Evolutionary conservation across 345 rosid genomes (phyloP).

Genomic region (Syzygium grande): DNA sequence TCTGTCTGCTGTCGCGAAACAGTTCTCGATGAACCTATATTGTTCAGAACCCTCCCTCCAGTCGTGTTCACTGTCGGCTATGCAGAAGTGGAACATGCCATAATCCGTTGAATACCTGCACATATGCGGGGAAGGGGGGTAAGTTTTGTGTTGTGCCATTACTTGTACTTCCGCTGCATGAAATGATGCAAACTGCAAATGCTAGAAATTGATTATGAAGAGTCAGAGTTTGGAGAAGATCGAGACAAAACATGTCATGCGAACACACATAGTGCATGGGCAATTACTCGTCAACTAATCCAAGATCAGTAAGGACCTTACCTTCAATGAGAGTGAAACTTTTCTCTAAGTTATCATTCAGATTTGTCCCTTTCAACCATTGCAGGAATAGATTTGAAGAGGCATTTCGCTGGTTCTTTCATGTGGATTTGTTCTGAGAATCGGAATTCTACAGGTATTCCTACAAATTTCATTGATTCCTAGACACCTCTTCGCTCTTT

Average conservation of each 20-base stretch:
- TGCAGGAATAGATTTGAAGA: neutral
- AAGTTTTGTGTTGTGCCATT: neutral
- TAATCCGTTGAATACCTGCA: constrained; percentile 63
- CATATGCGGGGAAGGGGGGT: neutral
- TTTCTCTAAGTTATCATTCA: constrained; percentile 15
- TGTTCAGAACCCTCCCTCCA: constrained; percentile 82
- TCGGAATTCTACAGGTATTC: neutral
- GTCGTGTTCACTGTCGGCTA: constrained; percentile 70
- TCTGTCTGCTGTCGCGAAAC: constrained; percentile 64
- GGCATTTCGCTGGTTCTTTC: neutral
- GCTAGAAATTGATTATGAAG: neutral
- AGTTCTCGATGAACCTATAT: constrained; percentile 49
- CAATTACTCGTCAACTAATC: constrained; percentile 22
- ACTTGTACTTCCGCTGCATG: neutral
- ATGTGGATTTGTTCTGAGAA: neutral
- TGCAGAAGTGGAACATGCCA: constrained; percentile 73
- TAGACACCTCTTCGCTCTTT: neutral
- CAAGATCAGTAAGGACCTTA: constrained; percentile 13
- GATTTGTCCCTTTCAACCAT: neutral
- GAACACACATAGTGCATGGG: neutral
- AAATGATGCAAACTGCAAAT: neutral
- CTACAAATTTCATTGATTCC: neutral
- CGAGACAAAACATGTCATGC: neutral
- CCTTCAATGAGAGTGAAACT: constrained; percentile 8
- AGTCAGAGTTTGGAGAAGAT: neutral